Base-by-base conservation (phyloP, 202 grass and related monocot genomes). In the Saccharum hybrid region DNA sequence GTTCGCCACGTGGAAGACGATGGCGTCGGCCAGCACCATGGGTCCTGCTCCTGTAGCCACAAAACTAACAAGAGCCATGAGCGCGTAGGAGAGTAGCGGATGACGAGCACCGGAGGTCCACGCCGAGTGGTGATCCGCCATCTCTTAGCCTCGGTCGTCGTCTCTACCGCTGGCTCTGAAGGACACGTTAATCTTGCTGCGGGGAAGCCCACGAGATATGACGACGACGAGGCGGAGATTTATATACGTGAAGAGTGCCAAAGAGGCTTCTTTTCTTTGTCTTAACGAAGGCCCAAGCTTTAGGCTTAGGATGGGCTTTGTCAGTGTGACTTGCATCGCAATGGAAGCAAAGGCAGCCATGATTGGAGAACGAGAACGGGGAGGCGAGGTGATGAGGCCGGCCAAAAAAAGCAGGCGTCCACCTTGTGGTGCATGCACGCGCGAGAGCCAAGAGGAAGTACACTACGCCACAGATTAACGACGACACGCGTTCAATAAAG, bases 1-100 rank as follows among this genome's bases (percentile, higher is more conserved):
- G 90, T 97, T 97, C 13, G 15, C 80, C 30, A 94, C 79, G 65
- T 90, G 79, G 82, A 97, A 97, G 21, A 83, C 89, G 42, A 89
- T 19, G 26, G 5, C 5, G 43, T 19, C 81, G 45, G 14, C 59
- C 4, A 38, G 54, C 51, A 54, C 82, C 0, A 10, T 18, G 42
- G 64, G 12, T 0, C 76, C 76, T 75, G 26, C 46, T 34, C 10
- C 63, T 18, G 63, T 71, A 3, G 0, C 10, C 3, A 66, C 2
- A 1, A 51, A 45, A 34, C 57, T 37, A 19, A 63, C 11, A 28
- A 28, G n/a, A 57, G 31, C 78, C 12, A 69, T 56, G 78, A 80
- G 12, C 36, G 33, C 46, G 0, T 18, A 74, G 30, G 30, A 36
- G 8, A 80, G 19, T 4, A 69, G 34, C 4, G 5, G 33, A 37